Evolutionary conservation across 495 filamentous ascomycete species (phyloP), one percentile per base, ranked within the genome.

Genomic region (Penicillium angulare): DNA sequence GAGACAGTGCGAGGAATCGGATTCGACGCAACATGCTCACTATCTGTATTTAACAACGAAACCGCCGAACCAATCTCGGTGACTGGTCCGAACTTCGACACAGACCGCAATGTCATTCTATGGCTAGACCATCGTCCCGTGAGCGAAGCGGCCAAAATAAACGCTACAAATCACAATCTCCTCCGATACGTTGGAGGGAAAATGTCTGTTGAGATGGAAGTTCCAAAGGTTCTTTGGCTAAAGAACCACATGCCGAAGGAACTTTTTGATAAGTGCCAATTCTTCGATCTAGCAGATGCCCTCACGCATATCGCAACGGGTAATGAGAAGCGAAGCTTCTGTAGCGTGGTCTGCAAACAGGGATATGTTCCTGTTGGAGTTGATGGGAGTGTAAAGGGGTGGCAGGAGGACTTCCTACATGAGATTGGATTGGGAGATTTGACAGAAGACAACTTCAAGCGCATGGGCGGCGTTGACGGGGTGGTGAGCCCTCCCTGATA

Each of bases 141-240:
- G 16, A 83, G 88, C 50, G 92, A 98, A 73, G 90, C 93, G 10
- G 82, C 85, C 16, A 84, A 86, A 66, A 95, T 98, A 74, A 97
- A 97, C 71, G 84, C 84, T 12, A 96, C 93, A 2, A 81, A 85
- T 42, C 93, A 97, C 73, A 89, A 90, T 56, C 77, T 98, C n/a
- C 80, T 98, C 29, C 85, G 88, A 42, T 98, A 97, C 67, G 92
- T 98, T 5, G 93, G 93, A 39, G 92, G 93, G 32, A 92, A 83
- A 58, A 97, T 98, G 93, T 95, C 88, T 59, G 88, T 95, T 56
- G 93, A 98, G 75, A 98, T 98, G 93, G 93, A 98, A 65, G 90
- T 97, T 21, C 93, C 93, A 20, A 98, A 98, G 64, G 89, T 96
- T 1, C 76, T 97, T 20, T 98, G 93, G 93, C 74, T 98, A 57